A percentile compares a stretch with the other conserved stretches of the same genome.
These are phyloP conservation scores for Talaromyces sp. DNA, from an alignment of 2,329 filamentous ascomycete species.

Conservation along the genomic window DNA sequence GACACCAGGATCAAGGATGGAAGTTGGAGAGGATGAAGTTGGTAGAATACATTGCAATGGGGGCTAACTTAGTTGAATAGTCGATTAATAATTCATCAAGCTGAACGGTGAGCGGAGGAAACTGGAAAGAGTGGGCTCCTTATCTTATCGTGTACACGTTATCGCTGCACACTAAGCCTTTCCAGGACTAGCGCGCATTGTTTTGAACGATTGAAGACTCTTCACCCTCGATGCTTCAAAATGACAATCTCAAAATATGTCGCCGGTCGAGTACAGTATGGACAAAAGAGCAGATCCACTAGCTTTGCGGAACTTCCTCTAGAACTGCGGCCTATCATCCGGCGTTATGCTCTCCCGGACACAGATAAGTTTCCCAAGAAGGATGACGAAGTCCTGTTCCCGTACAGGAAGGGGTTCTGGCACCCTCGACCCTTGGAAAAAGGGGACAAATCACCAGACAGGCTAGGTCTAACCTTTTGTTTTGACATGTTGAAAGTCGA, in stretches of 20 bases:
- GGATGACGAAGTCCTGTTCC: neutral
- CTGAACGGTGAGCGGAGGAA: neutral
- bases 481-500: too few species aligned
- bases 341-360: neutral
- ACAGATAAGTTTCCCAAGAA: neutral
- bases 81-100: constrained; percentile 8
- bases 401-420: neutral
- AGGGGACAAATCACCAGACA: too few species aligned
- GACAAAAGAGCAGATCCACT: neutral
- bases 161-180: neutral
- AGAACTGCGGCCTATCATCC: neutral
- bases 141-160: neutral
- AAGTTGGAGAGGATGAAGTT: neutral
- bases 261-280: neutral
- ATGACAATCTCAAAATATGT: too few species aligned
- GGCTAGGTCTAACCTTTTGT: too few species aligned
- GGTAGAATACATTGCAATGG: neutral
- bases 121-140: neutral
- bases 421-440: neutral
- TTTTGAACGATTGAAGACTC: too few species aligned
- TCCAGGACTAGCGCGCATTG: neutral
- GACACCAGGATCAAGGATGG: neutral
- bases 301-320: neutral
- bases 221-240: too few species aligned
- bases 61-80: neutral